Percentiles rank a stretch among this genome's conserved stretches.
Conservation (phyloP, 2,329 filamentous ascomycete genomes). For the Pseudocercospora musae region DNA sequence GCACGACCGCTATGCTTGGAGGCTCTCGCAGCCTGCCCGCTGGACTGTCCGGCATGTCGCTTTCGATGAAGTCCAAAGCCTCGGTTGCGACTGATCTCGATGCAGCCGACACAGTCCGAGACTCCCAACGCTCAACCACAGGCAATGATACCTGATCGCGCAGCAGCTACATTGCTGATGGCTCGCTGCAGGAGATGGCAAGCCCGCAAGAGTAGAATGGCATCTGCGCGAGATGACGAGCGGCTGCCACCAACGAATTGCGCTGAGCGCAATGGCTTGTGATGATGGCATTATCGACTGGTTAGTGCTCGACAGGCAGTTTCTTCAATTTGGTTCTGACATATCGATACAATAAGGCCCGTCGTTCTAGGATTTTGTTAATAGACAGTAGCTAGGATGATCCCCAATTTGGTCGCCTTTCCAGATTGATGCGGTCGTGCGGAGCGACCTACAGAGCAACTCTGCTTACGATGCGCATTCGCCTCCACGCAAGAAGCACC, state of each 20-base stretch:
- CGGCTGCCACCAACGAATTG: not conserved
- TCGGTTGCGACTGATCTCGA: not conserved
- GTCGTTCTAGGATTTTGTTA: not conserved
- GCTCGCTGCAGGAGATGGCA: not conserved
- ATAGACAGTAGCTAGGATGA: not conserved
- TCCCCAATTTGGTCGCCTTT: not conserved
- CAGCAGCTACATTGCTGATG: not conserved
- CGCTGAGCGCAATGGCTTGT: not conserved
- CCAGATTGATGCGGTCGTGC: not conserved
- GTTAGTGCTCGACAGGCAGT: not conserved
- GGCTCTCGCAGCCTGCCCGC: not conserved
- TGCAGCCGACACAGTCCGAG: not conserved
- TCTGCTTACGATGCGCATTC: not conserved
- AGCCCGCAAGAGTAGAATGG: not conserved
- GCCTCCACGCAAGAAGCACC: not conserved
- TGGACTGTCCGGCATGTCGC: not conserved
- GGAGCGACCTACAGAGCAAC: not conserved
- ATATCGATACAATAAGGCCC: not conserved
- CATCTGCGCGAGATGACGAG: not conserved
- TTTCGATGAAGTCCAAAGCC: not conserved
- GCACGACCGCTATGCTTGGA: not conserved
- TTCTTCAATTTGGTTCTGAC: not conserved
- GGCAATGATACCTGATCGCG: not conserved
- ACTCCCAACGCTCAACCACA: not conserved
- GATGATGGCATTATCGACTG: not conserved